Evolutionary conservation across 1,284 basidiomycete species (phyloP), one percentile per base, ranked within the genome.

Genomic region (Leccinum pachyderme): DNA sequence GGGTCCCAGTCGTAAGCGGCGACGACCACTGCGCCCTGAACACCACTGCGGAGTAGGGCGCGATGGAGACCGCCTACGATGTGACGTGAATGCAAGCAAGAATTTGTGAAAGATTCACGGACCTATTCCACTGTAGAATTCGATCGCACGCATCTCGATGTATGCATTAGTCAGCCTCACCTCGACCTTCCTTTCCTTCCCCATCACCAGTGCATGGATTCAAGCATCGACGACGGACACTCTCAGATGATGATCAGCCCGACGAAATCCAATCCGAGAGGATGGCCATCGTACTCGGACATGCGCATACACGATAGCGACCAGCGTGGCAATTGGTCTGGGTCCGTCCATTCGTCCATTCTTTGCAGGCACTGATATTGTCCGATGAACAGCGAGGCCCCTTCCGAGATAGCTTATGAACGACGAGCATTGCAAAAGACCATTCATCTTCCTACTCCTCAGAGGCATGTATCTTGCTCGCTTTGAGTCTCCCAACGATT

Each of bases 111-210:
- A 27, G 4, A 13, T 13, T 25, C 15, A 48, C 62, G n/a, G 7
- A 77, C 89, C 89, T 64, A 91, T 90, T 32, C 89, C 88, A 49
- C 81, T 82, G 71, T 87, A 91, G 64, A 91, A 91, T 69, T 91
- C 88, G 41, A 89, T 69, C n/a, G 80, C 83, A 31, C 75, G 29
- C 8, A 31, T 29, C 29, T 9, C 28, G 29, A 33, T 18, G n/a
- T 27, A 29, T 9, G 4, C 12, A 53, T 63, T 67, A 67, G 56
- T 67, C 64, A 67, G 60, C 61, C 45, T 1, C 18, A 18, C 18
- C 18, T 18, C 18, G 18, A 18, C 18, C 18, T 18, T 18, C 18
- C 18, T 18, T 18, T 18, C 18, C 18, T 18, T 18, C 18, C 18
- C 18, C 18, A 18, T 18, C 18, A 13, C 18, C 12, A 22, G 13